Evolutionary conservation across 179 eudicot species (phyloP), one percentile per base, ranked within the genome.

Genomic region (Silene noctiflora): DNA sequence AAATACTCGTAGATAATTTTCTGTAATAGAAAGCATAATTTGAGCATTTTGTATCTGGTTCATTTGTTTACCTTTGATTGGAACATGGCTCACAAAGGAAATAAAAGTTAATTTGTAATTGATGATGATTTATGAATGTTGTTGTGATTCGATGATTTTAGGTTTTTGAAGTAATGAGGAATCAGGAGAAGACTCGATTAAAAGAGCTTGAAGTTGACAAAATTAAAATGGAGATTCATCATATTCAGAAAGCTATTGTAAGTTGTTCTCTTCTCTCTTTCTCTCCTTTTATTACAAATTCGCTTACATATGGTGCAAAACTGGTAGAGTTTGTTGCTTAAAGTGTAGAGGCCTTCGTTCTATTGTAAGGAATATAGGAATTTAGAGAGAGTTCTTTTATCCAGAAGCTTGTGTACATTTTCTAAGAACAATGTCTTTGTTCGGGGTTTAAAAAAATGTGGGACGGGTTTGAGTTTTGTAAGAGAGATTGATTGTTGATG

Each of bases 121-220:
- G 61, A 25, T 22, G 11, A 13, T 70, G 60, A 51, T 70, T 13
- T 70, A 46, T 6, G 56, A 16, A 21, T 71, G 20, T 67, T 25
- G 3, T 44, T 29, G 10, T 69, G 20, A 12, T 66, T 76, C 58
- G 17, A 44, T 69, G n/a, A 20, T 19, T 48, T 74, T 51, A 91
- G 99, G 90, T 95, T 2, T 88, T 91, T 76, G 90, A 89, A 19
- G 65, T 89, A 8, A 95, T 90, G 99, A 88, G 97, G 68, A 81
- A 86, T 89, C 99, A 93, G 84, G 99, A 95, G 78, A 81, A 88
- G 73, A 81, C 85, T 63, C 86, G 98, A 22, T 86, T 89, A 67
- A 77, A 90, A 4, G 97, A 95, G 75, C 62, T 95, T 79, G 95
- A 85, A 7, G 91, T 84, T 0, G 97, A 95, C 83, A 95, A 89